Conservation (phyloP, 2,329 filamentous ascomycete genomes). For the Talaromyces piceae region DNA sequence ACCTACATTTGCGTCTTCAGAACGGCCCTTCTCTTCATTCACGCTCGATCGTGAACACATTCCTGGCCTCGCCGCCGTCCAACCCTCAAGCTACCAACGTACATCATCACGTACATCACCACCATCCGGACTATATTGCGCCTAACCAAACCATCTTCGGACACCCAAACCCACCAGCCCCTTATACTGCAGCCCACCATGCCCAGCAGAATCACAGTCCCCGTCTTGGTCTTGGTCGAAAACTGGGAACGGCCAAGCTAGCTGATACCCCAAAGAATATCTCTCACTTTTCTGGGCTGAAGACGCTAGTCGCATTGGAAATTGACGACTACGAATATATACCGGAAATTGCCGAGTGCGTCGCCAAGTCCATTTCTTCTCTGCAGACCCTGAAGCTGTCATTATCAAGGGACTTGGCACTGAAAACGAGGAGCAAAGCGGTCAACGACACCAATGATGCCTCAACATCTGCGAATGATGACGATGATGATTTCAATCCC, state of each 20-base stretch:
- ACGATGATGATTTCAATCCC: conserved; percentile 36
- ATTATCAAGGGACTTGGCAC: conserved; percentile 48
- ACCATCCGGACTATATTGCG: conserved; percentile 9
- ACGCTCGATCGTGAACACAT: conserved; percentile 45
- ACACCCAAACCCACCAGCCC: neutral
- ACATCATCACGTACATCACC: conserved; percentile 18
- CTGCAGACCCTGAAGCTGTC: conserved; percentile 53
- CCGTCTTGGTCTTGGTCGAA: neutral
- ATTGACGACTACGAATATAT: conserved; percentile 53
- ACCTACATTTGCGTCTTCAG: conserved; percentile 54
- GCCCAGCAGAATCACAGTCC: neutral
- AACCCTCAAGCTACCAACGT: conserved; percentile 10
- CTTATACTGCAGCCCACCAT: neutral
- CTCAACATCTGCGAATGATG: conserved; percentile 36
- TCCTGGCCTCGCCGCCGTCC: conserved; percentile 21
- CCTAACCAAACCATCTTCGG: neutral
- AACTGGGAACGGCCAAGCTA: conserved; percentile 3
- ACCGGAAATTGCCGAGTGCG: conserved; percentile 49
- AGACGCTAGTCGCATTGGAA: conserved; percentile 49
- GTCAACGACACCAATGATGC: conserved; percentile 26
- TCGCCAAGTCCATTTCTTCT: conserved; percentile 47
- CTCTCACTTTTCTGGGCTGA: conserved; percentile 51
- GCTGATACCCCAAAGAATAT: conserved; percentile 45
- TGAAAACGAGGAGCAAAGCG: conserved; percentile 39
- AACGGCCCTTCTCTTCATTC: conserved; percentile 49